Base-by-base conservation (phyloP, 495 filamentous ascomycete species). In the Penicillium macrosclerotiorum region DNA sequence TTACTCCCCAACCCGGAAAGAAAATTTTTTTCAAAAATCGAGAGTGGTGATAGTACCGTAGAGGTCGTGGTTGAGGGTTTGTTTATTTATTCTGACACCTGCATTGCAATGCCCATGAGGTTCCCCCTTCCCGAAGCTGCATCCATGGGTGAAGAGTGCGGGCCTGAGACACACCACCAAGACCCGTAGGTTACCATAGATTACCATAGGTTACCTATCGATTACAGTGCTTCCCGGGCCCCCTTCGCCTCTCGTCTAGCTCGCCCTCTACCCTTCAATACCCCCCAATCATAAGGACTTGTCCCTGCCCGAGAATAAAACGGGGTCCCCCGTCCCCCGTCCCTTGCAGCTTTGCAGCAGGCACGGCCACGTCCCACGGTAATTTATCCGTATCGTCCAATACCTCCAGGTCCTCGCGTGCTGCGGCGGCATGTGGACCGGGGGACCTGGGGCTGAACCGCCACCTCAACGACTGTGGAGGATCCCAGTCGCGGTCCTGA, bases 391-490 rank as follows among this genome's bases (percentile, higher is more conserved):
- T 18, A 11, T 29, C 13, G 8, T 27, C 40, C 30, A 18, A 20
- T 22, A 26, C 19, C 13, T 31, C 17, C 25, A 22, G 23, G 5
- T 7, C 30, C 42, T 48, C 49, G 32, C 45, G 42, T 43, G 38
- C n/a, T 29, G 14, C 24, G 42, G 29, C 32, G 31, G 46, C 30
- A 49, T 41, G 52, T 55, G 49, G 50, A 60, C 42, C 52, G 48
- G 55, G 50, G 49, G 50, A 60, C 42, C 52, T 51, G 55, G 50
- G 59, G 55, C 59, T 54, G 55, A 56, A 34, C 24, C 54, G 55
- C 59, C 55, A 61, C 51, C 16, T 39, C 37, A 25, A 52, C 23
- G 19, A 55, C 44, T 39, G 31, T 37, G 42, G 37, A 47, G 30
- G 36, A 40, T 50, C 47, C 45, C 45, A 42, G 49, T 42, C 49